A percentile compares a stretch with the other conserved stretches of the same genome.
Evolutionary conservation across 345 rosid genomes (phyloP).

Genomic region (Carallia pectinifolia): DNA sequence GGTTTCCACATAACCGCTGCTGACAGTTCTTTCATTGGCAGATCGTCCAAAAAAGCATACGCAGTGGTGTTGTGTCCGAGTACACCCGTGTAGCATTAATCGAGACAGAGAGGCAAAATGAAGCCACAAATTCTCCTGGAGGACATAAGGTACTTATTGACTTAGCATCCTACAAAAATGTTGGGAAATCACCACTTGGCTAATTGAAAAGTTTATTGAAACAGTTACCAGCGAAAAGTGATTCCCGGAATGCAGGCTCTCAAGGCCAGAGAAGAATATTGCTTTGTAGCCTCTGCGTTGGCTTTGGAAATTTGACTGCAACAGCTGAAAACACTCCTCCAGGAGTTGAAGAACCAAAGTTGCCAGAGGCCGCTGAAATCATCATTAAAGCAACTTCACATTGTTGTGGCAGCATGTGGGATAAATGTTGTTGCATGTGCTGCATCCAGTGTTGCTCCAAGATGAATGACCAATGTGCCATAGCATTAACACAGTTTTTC

Average conservation of each 20-base stretch:
- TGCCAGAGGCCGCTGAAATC: constrained; percentile 80
- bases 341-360: constrained; percentile 46
- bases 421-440: constrained; percentile 82
- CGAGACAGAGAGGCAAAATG: constrained; percentile 31
- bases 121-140: constrained; percentile 33
- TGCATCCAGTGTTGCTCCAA: constrained; percentile 69
- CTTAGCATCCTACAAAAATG: background rate
- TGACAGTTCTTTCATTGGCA: constrained; percentile 22
- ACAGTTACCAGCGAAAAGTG: constrained; percentile 43
- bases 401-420: constrained; percentile 58
- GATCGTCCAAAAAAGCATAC: constrained; percentile 68
- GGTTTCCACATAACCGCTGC: background rate
- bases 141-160: constrained; percentile 38
- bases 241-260: constrained; percentile 34
- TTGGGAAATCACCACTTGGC: background rate
- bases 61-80: constrained; percentile 59
- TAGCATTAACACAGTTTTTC: constrained; percentile 56
- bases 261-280: constrained; percentile 23
- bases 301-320: constrained; percentile 73
- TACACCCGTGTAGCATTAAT: constrained; percentile 63
- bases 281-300: constrained; percentile 47
- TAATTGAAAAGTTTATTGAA: constrained; percentile 5
- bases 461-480: constrained; percentile 64
- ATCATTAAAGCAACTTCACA: constrained; percentile 69
- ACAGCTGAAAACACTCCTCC: constrained; percentile 64